Evolutionary conservation across 805 yeast genomes (phyloP).

Genomic region (Nakazawaea pomicola): DNA sequence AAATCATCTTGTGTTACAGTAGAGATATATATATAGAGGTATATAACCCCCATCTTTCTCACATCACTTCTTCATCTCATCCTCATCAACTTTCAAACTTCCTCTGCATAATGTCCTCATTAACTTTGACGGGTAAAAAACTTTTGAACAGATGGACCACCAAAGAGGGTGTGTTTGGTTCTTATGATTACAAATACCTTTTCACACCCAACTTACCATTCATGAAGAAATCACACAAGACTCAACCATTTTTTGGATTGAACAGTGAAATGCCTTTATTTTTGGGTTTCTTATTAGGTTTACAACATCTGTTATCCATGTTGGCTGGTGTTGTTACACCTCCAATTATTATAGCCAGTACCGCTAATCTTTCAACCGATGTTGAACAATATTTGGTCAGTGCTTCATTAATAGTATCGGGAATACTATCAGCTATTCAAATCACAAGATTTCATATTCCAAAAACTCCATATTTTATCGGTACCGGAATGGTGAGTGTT

Average conservation of each 20-base stretch:
- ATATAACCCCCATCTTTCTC: too few species aligned
- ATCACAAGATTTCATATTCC: conserved; percentile 77
- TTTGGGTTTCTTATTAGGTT: conserved; percentile 71
- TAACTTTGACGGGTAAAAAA: conserved; percentile 15
- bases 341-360: conserved; percentile 62
- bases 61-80: too few species aligned
- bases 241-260: conserved; percentile 81
- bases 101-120: background rate
- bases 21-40: too few species aligned
- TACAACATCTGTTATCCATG: conserved; percentile 88
- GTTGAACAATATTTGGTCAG: conserved; percentile 63
- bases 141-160: conserved; percentile 53
- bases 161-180: conserved; percentile 79
- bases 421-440: conserved; percentile 66
- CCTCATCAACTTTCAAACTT: background rate
- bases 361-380: conserved; percentile 52
- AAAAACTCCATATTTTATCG: conserved; percentile 70
- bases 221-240: conserved; percentile 35
- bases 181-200: conserved; percentile 73
- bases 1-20: too few species aligned
- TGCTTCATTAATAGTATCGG: conserved; percentile 65
- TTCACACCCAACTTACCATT: conserved; percentile 83
- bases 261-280: conserved; percentile 78
- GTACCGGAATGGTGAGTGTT: conserved; percentile 85
- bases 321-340: conserved; percentile 88